Evolutionary conservation across 805 yeast species (phyloP), one percentile per base, ranked within the genome.

Genomic region (Candida yuanshanica): DNA sequence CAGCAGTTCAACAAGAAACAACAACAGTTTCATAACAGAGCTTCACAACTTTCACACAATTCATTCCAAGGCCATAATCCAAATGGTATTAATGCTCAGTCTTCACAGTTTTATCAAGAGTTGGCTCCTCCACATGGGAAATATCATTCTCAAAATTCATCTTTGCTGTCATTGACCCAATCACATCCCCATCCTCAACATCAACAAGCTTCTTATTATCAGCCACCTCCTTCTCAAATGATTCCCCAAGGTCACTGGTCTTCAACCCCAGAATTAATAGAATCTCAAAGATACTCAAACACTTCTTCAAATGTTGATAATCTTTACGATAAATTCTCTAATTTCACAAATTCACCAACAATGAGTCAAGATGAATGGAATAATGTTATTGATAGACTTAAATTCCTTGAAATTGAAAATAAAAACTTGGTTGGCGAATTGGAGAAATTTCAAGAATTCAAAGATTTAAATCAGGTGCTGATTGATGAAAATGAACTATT

Each of bases 1-100:
- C 51, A 51, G 17, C 47, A 52, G 42, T 53, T 43, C 43, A 50
- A 46, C 24, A 48, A 51, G 36, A 49, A 50, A 23, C 47, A 43
- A 21, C 42, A 38, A 7, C 32, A 23, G 35, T 23, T 20, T 11
- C 32, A 38, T 14, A 14, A 39, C 14, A 27, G 31, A 27, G 16
- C 31, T 14, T 27, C 31, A 2, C 17, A 27, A 14, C 31, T 27
- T 4, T 20, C 24, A 7, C 16, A n/a, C 17, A 21, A 9, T 12
- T 33, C 18, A 9, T 26, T 16, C 29, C 14, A 14, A n/a, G n/a
- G 31, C 10, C 34, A 17, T 31, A 17, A 31, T 9, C 17, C 20
- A 4, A 17, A 31, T 11, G 20, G 14, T 21, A 24, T 7, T 20
- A 33, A 8, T 17, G 43, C n/a, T n/a, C 33, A 39, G 21, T 37